These are phyloP conservation scores for Ichthyophthirius multifiliis DNA, from an alignment of 169 alveolate species.

Conservation along the genomic window DNA sequence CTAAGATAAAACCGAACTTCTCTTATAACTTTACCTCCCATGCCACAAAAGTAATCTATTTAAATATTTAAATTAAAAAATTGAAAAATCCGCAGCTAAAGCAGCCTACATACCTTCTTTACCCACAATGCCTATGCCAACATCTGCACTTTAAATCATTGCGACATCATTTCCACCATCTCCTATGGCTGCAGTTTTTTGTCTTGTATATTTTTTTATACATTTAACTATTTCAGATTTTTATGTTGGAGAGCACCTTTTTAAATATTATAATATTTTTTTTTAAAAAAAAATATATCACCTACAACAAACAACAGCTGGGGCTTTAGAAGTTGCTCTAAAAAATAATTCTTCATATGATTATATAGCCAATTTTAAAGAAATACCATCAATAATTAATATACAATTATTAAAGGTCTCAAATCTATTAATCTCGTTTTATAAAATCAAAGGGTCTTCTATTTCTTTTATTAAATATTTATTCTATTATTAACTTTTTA, in stretches of 20 bases:
- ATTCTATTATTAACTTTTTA: conserved; percentile 66
- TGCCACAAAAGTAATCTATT: conserved; percentile 95
- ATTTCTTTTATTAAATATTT: neutral
- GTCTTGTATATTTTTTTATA: conserved; percentile 63
- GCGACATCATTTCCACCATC: conserved; percentile 99
- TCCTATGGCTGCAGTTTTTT: conserved; percentile 95
- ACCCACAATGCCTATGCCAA: conserved; percentile 80
- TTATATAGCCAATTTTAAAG: conserved; percentile 72
- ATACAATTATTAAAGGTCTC: conserved; percentile 32
- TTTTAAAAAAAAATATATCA: conserved; percentile 95
- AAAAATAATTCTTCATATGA: conserved; percentile 78
- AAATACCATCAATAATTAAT: conserved; percentile 88
- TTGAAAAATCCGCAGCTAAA: conserved; percentile 95
- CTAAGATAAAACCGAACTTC: conserved; percentile 91
- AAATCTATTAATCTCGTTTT: conserved; percentile 28
- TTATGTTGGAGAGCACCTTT: conserved; percentile 97
- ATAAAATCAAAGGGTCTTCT: conserved; percentile 28
- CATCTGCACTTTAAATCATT: conserved; percentile 95
- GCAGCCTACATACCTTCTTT: conserved; percentile 92
- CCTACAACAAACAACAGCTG: conserved; percentile 95
- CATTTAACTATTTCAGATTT: conserved; percentile 93
- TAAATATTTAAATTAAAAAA: conserved; percentile 90
- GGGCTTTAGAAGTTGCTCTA: conserved; percentile 84
- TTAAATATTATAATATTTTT: conserved; percentile 86
- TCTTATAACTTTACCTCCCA: conserved; percentile 95